A percentile compares a stretch with the other conserved stretches of the same genome.
phyloP scores from a whole-genome alignment of 257 asterid genomes.

The Paraleonurus japonicus region DNA sequence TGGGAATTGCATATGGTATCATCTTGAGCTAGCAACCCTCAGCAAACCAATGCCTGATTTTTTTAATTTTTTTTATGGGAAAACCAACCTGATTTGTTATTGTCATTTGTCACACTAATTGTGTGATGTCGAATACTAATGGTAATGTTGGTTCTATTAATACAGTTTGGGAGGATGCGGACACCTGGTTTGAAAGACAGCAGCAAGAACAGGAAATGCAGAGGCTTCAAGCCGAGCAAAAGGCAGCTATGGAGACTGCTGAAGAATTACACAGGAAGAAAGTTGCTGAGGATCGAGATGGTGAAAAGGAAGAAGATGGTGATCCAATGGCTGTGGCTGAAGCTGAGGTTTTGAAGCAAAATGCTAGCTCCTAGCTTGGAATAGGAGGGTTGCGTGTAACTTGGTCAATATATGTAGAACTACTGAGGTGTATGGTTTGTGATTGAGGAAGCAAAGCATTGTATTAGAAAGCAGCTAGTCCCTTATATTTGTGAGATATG shows the following conservation, averaged over 20 bases:
- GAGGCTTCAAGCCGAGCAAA: conserved; percentile 79
- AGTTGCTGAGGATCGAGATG: conserved; percentile 81
- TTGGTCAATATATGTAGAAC: neutral
- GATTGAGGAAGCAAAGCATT: neutral
- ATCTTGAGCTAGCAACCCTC: neutral
- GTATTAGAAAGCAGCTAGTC: neutral
- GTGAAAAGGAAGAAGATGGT: conserved; percentile 71
- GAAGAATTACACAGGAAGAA: conserved; percentile 89
- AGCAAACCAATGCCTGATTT: neutral
- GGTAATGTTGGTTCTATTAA: neutral
- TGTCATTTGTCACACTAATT: neutral
- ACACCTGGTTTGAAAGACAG: conserved; percentile 94
- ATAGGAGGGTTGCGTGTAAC: neutral
- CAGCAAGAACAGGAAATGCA: conserved; percentile 90
- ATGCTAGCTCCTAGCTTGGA: conserved; percentile 32
- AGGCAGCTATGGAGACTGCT: conserved; percentile 71
- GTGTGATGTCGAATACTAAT: conserved; percentile 12
- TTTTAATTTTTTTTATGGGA: too few species aligned
- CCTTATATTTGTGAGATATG: neutral
- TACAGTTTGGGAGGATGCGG: conserved; percentile 98
- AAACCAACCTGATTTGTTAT: neutral
- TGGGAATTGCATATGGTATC: neutral
- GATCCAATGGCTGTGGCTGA: conserved; percentile 85
- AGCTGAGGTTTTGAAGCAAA: conserved; percentile 66
- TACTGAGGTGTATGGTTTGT: neutral